Evolutionary conservation across 2,329 filamentous ascomycete species (phyloP).

Genomic region (Fusarium sp.): DNA sequence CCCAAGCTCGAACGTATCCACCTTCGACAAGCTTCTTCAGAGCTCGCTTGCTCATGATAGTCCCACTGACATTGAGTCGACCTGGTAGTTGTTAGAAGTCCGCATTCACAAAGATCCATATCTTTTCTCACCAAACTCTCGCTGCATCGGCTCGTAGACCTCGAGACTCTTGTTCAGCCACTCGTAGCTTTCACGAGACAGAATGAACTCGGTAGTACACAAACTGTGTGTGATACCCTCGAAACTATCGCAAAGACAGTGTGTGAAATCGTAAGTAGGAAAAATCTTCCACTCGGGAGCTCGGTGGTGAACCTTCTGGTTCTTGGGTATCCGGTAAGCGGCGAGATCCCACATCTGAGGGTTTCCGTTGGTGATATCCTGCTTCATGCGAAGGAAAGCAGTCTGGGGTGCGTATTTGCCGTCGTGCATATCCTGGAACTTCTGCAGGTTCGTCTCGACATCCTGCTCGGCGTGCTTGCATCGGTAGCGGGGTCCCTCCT

Average conservation of each 20-base stretch:
- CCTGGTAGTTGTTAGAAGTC: conserved; percentile 34
- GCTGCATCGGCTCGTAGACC: conserved; percentile 92
- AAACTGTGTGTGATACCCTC: conserved; percentile 92
- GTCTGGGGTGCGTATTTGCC: conserved; percentile 89
- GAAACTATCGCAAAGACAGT: conserved; percentile 92
- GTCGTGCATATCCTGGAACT: conserved; percentile 91
- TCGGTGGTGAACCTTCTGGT: conserved; percentile 77
- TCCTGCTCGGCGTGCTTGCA: conserved; percentile 83
- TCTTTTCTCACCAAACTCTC: conserved; percentile 72
- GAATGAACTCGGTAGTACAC: conserved; percentile 92
- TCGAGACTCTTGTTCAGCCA: conserved; percentile 85
- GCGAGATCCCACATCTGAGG: conserved; percentile 97
- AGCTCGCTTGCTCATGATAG: conserved; percentile 87
- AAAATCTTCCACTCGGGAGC: conserved; percentile 95
- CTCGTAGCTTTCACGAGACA: conserved; percentile 88
- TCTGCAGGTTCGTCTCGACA: conserved; percentile 79
- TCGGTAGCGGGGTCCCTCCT: conserved; percentile 75
- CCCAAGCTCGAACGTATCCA: conserved; percentile 86
- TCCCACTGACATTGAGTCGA: conserved; percentile 77
- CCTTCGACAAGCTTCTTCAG: conserved; percentile 83
- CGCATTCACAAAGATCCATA: too few species aligned
- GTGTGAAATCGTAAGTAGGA: conserved; percentile 93
- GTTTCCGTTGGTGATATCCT: conserved; percentile 84
- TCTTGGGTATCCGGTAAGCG: conserved; percentile 85
- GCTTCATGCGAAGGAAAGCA: conserved; percentile 93